phyloP scores from a whole-genome alignment of 768 basidiomycete species.

The Jaapia argillacea region DNA sequence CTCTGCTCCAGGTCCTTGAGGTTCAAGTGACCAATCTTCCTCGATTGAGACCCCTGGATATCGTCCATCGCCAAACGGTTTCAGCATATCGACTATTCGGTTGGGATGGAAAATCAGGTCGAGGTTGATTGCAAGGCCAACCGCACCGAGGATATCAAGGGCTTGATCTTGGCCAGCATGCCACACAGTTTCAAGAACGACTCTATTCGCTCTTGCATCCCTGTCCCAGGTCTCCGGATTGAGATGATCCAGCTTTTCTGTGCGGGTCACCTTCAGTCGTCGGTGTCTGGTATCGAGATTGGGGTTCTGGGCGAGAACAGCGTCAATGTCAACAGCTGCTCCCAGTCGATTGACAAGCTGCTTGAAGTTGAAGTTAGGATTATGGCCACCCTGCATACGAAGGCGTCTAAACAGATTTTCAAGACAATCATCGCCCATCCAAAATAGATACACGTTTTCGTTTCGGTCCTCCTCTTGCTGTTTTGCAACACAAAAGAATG shows the following conservation, averaged over 20 bases:
- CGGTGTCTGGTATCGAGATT: constrained; percentile 12
- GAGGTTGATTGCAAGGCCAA: constrained; percentile 4
- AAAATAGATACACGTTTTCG: constrained; percentile 5
- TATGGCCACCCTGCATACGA: constrained; percentile 6
- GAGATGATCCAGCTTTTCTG: constrained; percentile 17
- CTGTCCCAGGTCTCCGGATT: constrained; percentile 14
- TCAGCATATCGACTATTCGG: constrained; percentile 14
- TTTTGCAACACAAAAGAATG: constrained; percentile 13
- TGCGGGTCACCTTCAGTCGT: constrained; percentile 12
- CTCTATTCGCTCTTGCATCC: constrained; percentile 9
- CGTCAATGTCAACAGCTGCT: constrained; percentile 12
- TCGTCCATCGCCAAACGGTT: constrained; percentile 15
- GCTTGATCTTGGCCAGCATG: constrained; percentile 5
- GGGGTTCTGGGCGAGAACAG: constrained; percentile 10
- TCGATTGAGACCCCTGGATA: constrained; percentile 20
- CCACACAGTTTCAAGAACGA: constrained; percentile 12
- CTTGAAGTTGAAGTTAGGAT: constrained; percentile 8
- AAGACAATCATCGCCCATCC: constrained; percentile 7
- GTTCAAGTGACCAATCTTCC: constrained; percentile 13
- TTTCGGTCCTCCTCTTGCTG: constrained; percentile 6
- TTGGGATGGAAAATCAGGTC: constrained; percentile 2
- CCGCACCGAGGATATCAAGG: constrained; percentile 1
- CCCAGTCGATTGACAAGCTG: constrained; percentile 9
- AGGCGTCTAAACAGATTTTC: constrained; percentile 7
- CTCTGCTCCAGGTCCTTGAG: no score